Base-by-base conservation (phyloP, 2,329 filamentous ascomycete genomes). In the Sporothrix curviconia region DNA sequence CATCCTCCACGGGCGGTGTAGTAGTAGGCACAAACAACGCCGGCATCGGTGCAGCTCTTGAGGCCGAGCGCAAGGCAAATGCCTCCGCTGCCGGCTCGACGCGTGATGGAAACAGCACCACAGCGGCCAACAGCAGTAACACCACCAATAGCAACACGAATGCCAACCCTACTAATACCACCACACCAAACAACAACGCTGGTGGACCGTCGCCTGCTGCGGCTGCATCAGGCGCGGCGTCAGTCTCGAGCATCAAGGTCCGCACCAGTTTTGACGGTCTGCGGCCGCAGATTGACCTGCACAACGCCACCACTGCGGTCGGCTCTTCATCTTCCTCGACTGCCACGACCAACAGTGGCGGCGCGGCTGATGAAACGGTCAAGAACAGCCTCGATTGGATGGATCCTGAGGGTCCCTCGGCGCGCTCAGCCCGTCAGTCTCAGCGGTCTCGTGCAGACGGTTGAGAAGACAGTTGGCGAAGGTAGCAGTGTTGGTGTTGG, bases 361-460 rank as follows among this genome's bases (percentile, higher is more conserved):
- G 37, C 11, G 59, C 40, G 7, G 56, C 34, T 1, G 42, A 52
- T 3, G 25, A 55, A 7, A 57, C 39, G 4, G 52, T 39, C 24
- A 62, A 62, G 24, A 17, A 47, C 47, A 50, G 19, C 28, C 44
- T 42, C 51, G 66, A 66, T 39, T 70, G 68, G 68, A 61, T 66
- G 58, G 61, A 59, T 17, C 57, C 55, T 24, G 60, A 61, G 24
- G 54, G 51, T 32, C 57, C 59, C 43, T 64, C 25, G 55, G 61
- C 42, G 54, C 59, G 12, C 57, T 68, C 39, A 69, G 66, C 49
- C 71, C 2, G 67, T 68, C 4, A 72, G 65, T 44, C 58, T 73
- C 44, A 66, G 64, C 19, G 68, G 67, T 12, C 60, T 72, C 14
- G 67, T 70, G 25, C 63, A 68, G 50, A 66, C 64, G 22, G 62